Evolutionary conservation across 805 yeast genomes (phyloP), one percentile per base, ranked within the genome.

Genomic region (Starmerella bacillaris): DNA sequence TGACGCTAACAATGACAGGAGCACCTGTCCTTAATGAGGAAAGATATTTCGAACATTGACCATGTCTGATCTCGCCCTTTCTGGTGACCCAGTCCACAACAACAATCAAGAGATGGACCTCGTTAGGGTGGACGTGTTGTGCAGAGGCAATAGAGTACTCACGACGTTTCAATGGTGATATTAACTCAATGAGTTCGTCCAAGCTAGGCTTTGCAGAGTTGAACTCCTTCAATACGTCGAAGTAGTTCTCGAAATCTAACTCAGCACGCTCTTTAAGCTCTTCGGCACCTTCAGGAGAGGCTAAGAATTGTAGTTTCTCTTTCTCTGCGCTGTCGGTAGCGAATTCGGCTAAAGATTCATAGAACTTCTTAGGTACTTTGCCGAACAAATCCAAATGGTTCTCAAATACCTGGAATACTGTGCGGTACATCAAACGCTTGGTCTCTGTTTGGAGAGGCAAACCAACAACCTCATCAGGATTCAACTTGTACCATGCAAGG

Each of bases 111-210:
- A 86, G 62, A 53, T 86, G 95, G 26, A 86, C 82, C 26, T 83
- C 86, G 54, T 78, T 79, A 37, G 86, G 82, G 59, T 86, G 95
- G 51, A 79, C 64, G 56, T 70, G 79, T 60, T 86, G 96, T 20
- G 95, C 84, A 1, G 95, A 84, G 3, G 96, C 95, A 58, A 86
- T 86, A 11, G 95, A 86, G 57, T 86, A 86, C 60, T 86, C 96
- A 65, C 96, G 78, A 65, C 96, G 77, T 66, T 86, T 86, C 54
- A 84, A 67, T 14, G 93, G 84, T 17, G 92, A 72, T 44, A 86
- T 68, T 38, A 86, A 58, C 47, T 67, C 67, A 24, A 76, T 70
- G 48, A 86, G 66, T 18, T 78, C 82, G 37, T 63, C 65, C 38
- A 77, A 61, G 3, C 71, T 49, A 18, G 95, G 95, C 56, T 74